A percentile compares a stretch with the other conserved stretches of the same genome.
Evolutionary conservation across 2,329 filamentous ascomycete species (phyloP).

Genomic region (Metarhizium guizhouense): DNA sequence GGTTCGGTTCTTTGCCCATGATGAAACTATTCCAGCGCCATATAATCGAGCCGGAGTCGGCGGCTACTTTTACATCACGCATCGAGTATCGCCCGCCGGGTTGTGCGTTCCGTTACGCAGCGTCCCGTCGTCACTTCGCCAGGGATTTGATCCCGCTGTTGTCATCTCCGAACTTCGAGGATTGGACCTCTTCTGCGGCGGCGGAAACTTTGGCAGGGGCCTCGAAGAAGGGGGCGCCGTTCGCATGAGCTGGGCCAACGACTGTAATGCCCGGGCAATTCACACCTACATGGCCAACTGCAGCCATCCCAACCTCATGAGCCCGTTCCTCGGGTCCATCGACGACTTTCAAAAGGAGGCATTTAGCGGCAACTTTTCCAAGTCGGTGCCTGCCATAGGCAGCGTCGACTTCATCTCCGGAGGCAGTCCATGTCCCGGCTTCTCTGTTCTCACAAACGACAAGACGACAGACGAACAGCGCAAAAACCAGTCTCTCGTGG

Average conservation of each 20-base stretch:
- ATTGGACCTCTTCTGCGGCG: conserved; percentile 69
- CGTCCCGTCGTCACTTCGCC: conserved; percentile 30
- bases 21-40: conserved; percentile 44
- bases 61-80: conserved; percentile 56
- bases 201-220: conserved; percentile 68
- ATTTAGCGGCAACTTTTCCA: conserved; percentile 38
- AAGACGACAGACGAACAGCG: conserved; percentile 46
- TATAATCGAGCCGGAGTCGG: conserved; percentile 59
- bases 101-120: conserved; percentile 25
- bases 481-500: conserved; percentile 68
- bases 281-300: conserved; percentile 67
- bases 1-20: conserved; percentile 43
- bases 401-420: conserved; percentile 61
- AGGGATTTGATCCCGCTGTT: conserved; percentile 44
- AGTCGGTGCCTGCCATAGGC: conserved; percentile 47
- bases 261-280: conserved; percentile 53
- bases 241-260: conserved; percentile 58
- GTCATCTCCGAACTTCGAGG: conserved; percentile 39
- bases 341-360: conserved; percentile 55
- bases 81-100: conserved; percentile 11
- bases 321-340: conserved; percentile 62
- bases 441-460: conserved; percentile 54
- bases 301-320: conserved; percentile 25
- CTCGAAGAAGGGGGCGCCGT: conserved; percentile 63
- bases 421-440: conserved; percentile 72